phyloP scores from a whole-genome alignment of 257 asterid species.

The Rehmannia glutinosa region DNA sequence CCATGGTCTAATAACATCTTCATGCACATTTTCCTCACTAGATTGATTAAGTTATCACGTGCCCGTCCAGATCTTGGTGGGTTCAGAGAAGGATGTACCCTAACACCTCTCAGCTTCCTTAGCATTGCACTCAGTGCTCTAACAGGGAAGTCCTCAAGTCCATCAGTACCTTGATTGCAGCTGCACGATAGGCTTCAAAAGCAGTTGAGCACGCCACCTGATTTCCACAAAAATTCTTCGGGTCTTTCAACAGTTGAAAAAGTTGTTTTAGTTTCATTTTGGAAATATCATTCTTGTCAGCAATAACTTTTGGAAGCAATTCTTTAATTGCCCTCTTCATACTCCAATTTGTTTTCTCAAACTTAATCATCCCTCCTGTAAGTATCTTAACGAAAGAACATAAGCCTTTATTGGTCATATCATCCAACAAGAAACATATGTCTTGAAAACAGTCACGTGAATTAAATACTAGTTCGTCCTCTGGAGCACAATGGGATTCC shows the following conservation, averaged over 20 bases:
- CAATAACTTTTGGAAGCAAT: constrained; percentile 38
- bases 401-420: constrained; percentile 64
- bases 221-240: constrained; percentile 28
- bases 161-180: constrained; percentile 51
- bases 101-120: constrained; percentile 52
- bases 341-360: constrained; percentile 45
- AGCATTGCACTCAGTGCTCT: constrained; percentile 51
- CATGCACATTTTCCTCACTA: constrained; percentile 39
- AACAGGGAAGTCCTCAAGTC: constrained; percentile 45
- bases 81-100: constrained; percentile 31
- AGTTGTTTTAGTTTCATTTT: constrained; percentile 33
- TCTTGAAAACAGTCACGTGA: constrained; percentile 28
- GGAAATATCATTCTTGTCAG: constrained; percentile 26
- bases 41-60: constrained; percentile 16
- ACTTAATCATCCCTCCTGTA: constrained; percentile 36
- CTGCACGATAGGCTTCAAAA: constrained; percentile 38
- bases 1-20: constrained; percentile 41
- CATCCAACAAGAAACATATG: constrained; percentile 40
- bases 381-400: constrained; percentile 42
- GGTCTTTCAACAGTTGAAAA: constrained; percentile 40
- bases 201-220: constrained; percentile 19
- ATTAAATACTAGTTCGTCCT: constrained; percentile 23
- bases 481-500: constrained; percentile 20
- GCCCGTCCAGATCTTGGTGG: constrained; percentile 10
- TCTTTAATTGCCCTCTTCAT: constrained; percentile 46